These are phyloP conservation scores for Thielaviopsis populi DNA, from an alignment of 2,329 filamentous ascomycete species.

Conservation along the genomic window DNA sequence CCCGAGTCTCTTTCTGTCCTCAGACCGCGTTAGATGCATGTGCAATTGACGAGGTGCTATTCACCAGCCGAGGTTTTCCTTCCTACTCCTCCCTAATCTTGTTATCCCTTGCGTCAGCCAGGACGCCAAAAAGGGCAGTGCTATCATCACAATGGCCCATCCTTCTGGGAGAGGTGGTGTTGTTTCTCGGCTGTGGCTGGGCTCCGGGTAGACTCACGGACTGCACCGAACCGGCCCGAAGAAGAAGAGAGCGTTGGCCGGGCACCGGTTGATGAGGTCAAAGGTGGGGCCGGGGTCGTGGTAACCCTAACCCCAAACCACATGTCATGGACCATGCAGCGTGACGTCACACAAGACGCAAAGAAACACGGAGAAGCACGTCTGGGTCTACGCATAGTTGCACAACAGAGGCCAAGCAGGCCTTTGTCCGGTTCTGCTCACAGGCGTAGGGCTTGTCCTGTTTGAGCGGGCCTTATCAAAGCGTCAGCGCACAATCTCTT, in stretches of 20 bases:
- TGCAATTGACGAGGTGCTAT: neutral
- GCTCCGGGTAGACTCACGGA: too few relatives aligned
- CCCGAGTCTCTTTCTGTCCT: too few relatives aligned
- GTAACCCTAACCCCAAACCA: neutral
- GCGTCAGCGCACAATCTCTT: neutral
- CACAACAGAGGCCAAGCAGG: too few relatives aligned
- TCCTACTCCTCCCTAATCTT: neutral
- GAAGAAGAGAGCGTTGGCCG: neutral
- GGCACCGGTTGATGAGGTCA: neutral
- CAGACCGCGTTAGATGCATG: neutral
- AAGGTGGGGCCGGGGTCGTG: neutral
- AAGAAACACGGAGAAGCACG: neutral
- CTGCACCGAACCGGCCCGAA: neutral
- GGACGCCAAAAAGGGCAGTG: neutral
- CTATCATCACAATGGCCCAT: neutral
- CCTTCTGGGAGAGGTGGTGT: neutral
- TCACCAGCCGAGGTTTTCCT: neutral
- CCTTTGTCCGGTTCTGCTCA: too few relatives aligned
- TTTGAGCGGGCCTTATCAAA: neutral
- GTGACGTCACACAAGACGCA: neutral
- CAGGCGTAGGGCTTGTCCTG: too few relatives aligned
- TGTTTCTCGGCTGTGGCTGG: too few relatives aligned
- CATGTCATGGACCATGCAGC: too few relatives aligned
- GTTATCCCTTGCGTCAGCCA: neutral
- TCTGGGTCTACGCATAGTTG: too few relatives aligned